Percentiles rank a stretch among this genome's conserved stretches.
Evolutionary conservation across 139 green algal genomes (phyloP).

Genomic region (Limnomonas spitsbergensis): DNA sequence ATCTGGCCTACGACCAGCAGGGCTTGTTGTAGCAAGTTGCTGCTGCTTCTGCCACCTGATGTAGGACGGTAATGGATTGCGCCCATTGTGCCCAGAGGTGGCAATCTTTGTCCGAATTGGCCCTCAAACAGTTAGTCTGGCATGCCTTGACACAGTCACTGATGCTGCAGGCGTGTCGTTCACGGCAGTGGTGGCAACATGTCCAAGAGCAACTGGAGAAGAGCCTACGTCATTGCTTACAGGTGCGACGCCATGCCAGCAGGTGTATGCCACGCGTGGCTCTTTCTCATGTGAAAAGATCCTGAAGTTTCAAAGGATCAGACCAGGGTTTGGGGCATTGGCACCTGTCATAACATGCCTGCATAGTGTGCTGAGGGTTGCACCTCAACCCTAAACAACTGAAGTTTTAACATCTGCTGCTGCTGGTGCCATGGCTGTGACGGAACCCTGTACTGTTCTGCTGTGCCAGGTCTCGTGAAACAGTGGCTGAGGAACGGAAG

Average conservation of each 20-base stretch:
- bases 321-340: background rate
- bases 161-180: slow-evolving; percentile 13
- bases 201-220: slow-evolving; percentile 3
- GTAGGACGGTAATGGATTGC: no score
- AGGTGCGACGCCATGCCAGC: background rate
- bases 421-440: background rate
- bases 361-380: background rate
- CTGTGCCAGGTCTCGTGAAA: background rate
- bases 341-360: background rate
- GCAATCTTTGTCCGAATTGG: no score
- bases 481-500: slow-evolving; percentile 5
- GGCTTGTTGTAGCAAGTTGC: background rate
- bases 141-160: no score
- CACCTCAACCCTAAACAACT: background rate
- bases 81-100: no score
- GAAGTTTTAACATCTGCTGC: background rate
- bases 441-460: background rate
- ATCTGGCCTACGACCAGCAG: no score
- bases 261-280: background rate
- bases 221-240: slow-evolving; percentile 15
- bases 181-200: slow-evolving; percentile 17
- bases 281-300: background rate
- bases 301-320: background rate
- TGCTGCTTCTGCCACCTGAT: background rate
- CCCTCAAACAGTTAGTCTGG: no score